Evolutionary conservation across 352 stramenopile species (phyloP), one percentile per base, ranked within the genome.

Genomic region (Phytophthora uliginosa): DNA sequence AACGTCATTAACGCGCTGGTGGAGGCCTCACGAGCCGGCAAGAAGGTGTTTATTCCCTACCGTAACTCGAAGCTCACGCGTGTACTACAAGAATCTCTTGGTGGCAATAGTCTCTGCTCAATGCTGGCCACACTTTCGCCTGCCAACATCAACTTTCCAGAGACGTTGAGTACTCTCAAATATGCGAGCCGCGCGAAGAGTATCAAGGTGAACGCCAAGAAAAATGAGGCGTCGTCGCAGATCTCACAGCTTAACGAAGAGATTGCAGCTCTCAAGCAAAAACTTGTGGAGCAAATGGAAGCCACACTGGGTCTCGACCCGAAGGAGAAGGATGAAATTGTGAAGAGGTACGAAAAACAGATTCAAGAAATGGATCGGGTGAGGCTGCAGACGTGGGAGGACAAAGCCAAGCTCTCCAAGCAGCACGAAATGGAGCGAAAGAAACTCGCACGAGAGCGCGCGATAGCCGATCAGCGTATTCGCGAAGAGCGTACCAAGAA

Each of bases 121-220:
- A 99, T 99, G 95, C 78, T 99, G 20, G 96, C 96, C 18, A 98
- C 96, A 17, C 83, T 99, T 7, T 98, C 90, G 26, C 95, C 97
- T 2, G 95, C 97, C 4, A 97, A 98, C 59, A 98, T 98, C 71
- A 99, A 99, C 79, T 93, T 94, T 53, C 74, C 97, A 2, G 98
- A 99, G 79, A 99, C 93, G 7, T 75, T 99, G 36, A 98, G 95
- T 60, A 99, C 97, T 1, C 80, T 99, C 0, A 97, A 98, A 34
- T 99, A 99, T 67, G 97, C 94, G 17, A 98, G 91, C 60, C 91
- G 96, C 12, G 96, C 95, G 7, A 99, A 99, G 77, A 94, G 84
- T 17, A 98, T 99, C 78, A 97, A 98, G 70, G 96, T 98, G 59
- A 96, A 94, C 51, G 88, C 94, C 0, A 96, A 96, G 74, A 97